Base-by-base conservation (phyloP, 164 flowering plant species). In the Dillenia suffruticosa region DNA sequence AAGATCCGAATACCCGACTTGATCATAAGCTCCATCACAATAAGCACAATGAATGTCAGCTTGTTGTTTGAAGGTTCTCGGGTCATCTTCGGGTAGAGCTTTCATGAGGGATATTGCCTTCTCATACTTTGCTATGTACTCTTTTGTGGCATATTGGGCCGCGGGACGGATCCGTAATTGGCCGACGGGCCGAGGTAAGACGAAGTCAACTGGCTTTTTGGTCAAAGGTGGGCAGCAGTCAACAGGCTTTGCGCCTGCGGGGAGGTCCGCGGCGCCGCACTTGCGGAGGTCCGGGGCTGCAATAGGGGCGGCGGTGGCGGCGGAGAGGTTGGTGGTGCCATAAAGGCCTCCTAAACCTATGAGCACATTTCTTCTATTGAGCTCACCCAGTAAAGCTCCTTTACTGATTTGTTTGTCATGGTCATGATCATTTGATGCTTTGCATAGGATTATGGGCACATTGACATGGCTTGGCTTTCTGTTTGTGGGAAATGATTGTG, bases 31-130 rank as follows among this genome's bases (percentile, higher is more conserved):
- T 0, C 82, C 82, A 49, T 82, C 64, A 48, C 89, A 87, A 45
- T 86, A 86, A 24, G 92, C 87, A 64, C 92, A 86, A 32, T 86
- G 89, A 16, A 86, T 69, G n/a, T 79, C 68, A 3, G 87, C 85
- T 56, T 86, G 92, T 45, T 86, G 82, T 51, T 6, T 72, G 75
- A 86, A 84, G 55, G 67, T 84, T 2, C 84, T 76, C 0, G 89
- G 92, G 53, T 87, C 86, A 22, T 76, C 78, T 1, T 51, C 58
- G 0, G 84, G 83, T 8, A 79, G 76, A 9, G 68, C 67, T 53
- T 56, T 70, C 81, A 77, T 77, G 49, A 62, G 63, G 0, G 47
- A 46, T 9, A 65, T 2, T 56, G 78, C 81, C 9, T 50, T 66
- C 11, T 48, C 8, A 47, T 62, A 77, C 61, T 77, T 77, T 26